Evolutionary conservation across 1,284 basidiomycete species (phyloP), one percentile per base, ranked within the genome.

Genomic region (Lentinula novae-zelandiae): DNA sequence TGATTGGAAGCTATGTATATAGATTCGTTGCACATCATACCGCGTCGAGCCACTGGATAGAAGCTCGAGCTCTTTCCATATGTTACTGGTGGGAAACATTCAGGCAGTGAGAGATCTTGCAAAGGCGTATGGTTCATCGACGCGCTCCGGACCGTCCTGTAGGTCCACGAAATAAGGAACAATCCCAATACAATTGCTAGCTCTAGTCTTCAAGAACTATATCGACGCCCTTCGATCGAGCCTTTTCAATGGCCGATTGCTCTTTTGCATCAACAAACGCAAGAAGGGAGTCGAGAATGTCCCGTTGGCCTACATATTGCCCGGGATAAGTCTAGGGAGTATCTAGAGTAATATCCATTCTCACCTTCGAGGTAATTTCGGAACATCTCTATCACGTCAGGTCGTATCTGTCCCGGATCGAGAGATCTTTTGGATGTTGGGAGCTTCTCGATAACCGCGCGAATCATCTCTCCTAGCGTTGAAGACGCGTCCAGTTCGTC

Each of bases 401-500:
- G 74, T 39, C 87, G 78, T 57, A 84, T 66, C 8, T 65, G 66
- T 4, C 61, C 61, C 27, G 53, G 62, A 2, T 69, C 64, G 15
- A 61, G 36, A 33, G 67, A 63, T 2, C 57, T 55, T 6, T 66
- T 63, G 6, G 58, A 46, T 2, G 39, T 17, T 38, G 83, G 83
- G 22, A 92, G 74, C 17, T 79, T 81, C 10, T 78, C 77, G 46
- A 87, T 67, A 64, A 89, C 74, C 20, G 74, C 71, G 61, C 82
- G 75, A 7, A 85, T 74, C 89, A 93, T 92, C 36, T 84, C 81
- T 9, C 76, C 76, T 61, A 94, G 69, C 68, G 82, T 76, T 9
- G 81, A 83, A 27, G 89, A 84, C 0, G 87, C 82, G 62, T 90
- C 84, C 58, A 92, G 74, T 62, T 85, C 77, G 65, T 83, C 78